Evolutionary conservation across 2,329 filamentous ascomycete species (phyloP).

Genomic region (Stagonosporopsis cucurbitacearum): DNA sequence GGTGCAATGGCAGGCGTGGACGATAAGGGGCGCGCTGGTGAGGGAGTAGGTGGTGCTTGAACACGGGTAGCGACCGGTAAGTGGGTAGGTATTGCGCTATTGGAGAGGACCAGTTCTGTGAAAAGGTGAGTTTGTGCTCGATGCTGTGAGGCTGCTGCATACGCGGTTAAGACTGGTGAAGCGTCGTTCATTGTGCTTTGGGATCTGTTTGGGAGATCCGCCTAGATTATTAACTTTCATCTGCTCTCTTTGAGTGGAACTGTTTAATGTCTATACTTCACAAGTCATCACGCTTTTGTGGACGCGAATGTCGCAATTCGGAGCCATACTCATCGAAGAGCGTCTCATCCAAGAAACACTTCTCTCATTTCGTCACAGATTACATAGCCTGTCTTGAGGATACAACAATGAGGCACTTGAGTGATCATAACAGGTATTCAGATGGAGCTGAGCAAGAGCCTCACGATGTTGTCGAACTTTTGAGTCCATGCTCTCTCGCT

Average conservation of each 20-base stretch:
- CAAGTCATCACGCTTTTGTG: not conserved
- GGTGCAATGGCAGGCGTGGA: constrained; percentile 56
- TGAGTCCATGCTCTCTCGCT: constrained; percentile 5
- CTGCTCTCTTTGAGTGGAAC: not conserved
- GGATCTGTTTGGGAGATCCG: too few relatives aligned
- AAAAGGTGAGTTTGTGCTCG: not conserved
- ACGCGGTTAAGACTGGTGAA: not conserved
- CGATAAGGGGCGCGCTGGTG: constrained; percentile 33
- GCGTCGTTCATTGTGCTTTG: not conserved
- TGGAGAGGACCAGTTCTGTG: not conserved
- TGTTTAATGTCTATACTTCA: not conserved
- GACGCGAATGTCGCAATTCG: not conserved
- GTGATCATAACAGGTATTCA: too few relatives aligned
- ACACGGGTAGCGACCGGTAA: not conserved
- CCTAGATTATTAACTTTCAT: too few relatives aligned
- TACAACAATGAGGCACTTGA: too few relatives aligned
- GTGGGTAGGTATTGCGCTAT: not conserved
- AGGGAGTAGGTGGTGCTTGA: not conserved
- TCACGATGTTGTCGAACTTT: not conserved
- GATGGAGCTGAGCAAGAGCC: not conserved
- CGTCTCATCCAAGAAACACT: too few relatives aligned
- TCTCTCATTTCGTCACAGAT: not conserved
- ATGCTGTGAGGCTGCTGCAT: not conserved
- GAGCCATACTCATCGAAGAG: too few relatives aligned
- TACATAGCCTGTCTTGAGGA: too few relatives aligned